phyloP scores from a whole-genome alignment of 768 basidiomycete genomes.

The Mycena latifolia region DNA sequence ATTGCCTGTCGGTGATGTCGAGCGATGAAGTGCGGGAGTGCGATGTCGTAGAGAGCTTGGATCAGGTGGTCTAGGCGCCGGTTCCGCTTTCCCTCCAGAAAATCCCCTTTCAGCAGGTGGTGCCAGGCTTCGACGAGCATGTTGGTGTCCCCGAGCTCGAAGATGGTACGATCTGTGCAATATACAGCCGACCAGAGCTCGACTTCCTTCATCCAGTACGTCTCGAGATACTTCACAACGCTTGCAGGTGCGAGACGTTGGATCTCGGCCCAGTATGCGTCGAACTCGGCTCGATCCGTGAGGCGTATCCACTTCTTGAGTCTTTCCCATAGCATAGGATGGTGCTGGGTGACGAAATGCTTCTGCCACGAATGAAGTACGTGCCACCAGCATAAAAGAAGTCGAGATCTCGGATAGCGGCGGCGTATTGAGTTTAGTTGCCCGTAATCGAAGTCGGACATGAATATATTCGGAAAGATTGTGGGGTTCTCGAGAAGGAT shows the following conservation, averaged over 20 bases:
- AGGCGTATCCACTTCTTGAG: neutral
- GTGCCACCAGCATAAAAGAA: conserved; percentile 1
- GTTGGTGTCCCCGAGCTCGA: conserved; percentile 6
- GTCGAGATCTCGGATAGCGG: neutral
- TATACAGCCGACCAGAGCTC: neutral
- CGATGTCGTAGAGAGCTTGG: neutral
- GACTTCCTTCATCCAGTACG: neutral
- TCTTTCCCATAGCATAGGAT: neutral
- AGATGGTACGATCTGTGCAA: neutral
- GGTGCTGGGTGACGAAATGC: neutral
- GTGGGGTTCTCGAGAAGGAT: neutral
- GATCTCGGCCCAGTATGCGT: neutral
- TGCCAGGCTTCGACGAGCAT: conserved; percentile 30
- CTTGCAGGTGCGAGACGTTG: neutral
- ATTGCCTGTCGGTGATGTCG: too few species aligned
- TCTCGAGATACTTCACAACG: neutral
- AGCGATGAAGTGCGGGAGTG: too few species aligned
- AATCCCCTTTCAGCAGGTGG: conserved; percentile 41
- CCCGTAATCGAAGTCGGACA: neutral
- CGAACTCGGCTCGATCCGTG: neutral
- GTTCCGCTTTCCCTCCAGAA: conserved; percentile 39
- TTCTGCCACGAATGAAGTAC: conserved; percentile 4
- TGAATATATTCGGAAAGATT: neutral
- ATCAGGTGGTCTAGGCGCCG: conserved; percentile 40
- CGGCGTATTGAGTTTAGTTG: neutral